Base-by-base conservation (phyloP, 2,329 filamentous ascomycete genomes). In the Ophiostoma sp. region DNA sequence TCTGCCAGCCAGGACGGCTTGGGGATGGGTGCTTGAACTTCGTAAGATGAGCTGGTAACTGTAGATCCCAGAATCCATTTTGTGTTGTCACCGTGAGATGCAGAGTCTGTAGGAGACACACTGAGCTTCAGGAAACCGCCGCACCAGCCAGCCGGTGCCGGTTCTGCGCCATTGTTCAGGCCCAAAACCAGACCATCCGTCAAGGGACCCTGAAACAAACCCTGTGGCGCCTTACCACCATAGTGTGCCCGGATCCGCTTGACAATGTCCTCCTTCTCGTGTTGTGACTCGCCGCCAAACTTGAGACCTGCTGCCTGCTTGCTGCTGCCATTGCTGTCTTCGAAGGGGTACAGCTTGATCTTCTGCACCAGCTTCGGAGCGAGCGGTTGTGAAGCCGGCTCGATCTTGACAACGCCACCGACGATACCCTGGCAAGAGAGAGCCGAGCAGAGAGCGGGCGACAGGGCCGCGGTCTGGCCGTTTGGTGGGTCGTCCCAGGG, bases 401-500 rank as follows among this genome's bases (percentile, higher is more conserved):
- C 94, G 39, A 99, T 87, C 75, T 95, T 94, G 72, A 97, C 88
- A 57, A 98, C 89, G 0, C 94, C 93, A 15, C 96, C 96, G 11
- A 97, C 92, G 70, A 97, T 87, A 1, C 90, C 91, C 52, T 89
- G 84, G 70, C 89, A 90, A 2, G 90, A 91, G 28, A 99, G 85
- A 0, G 92, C 88, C 39, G 88, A 88, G 80, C 93, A 97, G 7
- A 99, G 84, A 3, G 90, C 83, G 0, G 90, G 88, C 0, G 96
- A 98, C 31, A 99, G 84, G 0, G 93, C 93, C 68, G 90, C 89
- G 75, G 95, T 92, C 75, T 92, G 90, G 71, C 90, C 91, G 79
- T 95, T 93, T 0, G 96, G 94, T 1, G 94, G 91, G 78, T 97
- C 93, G 73, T 95, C 89, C 97, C 96, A 99, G 1, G 89, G 83